Conservation (phyloP, 1,139 yeast species). For the Suhomyces terraborum region DNA sequence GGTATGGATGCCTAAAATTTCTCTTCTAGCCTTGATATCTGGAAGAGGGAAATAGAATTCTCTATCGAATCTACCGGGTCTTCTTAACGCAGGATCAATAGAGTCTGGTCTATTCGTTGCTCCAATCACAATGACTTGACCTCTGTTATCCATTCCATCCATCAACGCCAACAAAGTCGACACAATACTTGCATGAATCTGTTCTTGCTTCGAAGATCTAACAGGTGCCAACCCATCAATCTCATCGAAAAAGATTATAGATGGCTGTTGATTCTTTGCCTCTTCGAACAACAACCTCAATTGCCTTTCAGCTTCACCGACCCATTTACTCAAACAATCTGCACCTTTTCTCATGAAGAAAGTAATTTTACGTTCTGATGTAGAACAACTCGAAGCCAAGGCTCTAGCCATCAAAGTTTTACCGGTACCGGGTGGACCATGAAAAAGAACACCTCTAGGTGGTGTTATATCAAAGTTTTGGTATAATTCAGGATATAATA, state of each 20-base stretch:
- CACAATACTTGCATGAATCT: slow-evolving; percentile 95
- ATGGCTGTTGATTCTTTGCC: slow-evolving; percentile 94
- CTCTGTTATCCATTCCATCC: slow-evolving; percentile 99
- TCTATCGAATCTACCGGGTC: slow-evolving; percentile 97
- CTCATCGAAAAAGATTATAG: slow-evolving; percentile 94
- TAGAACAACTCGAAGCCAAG: slow-evolving; percentile 90
- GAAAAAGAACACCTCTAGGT: slow-evolving; percentile 96
- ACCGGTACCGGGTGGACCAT: slow-evolving; percentile 99
- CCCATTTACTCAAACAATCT: slow-evolving; percentile 97
- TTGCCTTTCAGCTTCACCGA: slow-evolving; percentile 98
- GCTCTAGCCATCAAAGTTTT: slow-evolving; percentile 98
- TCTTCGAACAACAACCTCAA: slow-evolving; percentile 88
- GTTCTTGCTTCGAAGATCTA: slow-evolving; percentile 94
- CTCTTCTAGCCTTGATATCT: slow-evolving; percentile 72
- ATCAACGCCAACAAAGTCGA: slow-evolving; percentile 90
- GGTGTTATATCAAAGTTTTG: slow-evolving; percentile 91
- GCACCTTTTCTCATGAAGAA: slow-evolving; percentile 99
- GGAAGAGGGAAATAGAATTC: slow-evolving; percentile 97
- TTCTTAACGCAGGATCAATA: slow-evolving; percentile 92
- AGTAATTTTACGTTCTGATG: slow-evolving; percentile 79
- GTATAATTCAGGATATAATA: slow-evolving; percentile 90
- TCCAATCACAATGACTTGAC: slow-evolving; percentile 96
- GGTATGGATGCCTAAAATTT: slow-evolving; percentile 83
- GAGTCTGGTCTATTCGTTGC: slow-evolving; percentile 98
- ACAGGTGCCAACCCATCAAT: slow-evolving; percentile 98